Evolutionary conservation across 1,284 basidiomycete genomes (phyloP).

Genomic region (Filobasidium uniguttulatum): DNA sequence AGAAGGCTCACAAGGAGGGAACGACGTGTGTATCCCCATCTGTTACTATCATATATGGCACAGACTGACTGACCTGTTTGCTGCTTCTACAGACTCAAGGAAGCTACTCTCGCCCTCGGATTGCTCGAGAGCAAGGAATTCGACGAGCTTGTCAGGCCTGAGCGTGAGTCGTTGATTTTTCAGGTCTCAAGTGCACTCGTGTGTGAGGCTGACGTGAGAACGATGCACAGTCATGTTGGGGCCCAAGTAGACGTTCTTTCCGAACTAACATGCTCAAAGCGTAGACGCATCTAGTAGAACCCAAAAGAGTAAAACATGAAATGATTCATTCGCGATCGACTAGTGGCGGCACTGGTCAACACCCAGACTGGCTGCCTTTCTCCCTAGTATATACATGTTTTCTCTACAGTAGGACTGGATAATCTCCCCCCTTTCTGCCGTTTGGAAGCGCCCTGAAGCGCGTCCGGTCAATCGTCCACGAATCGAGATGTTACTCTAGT

Average conservation of each 20-base stretch:
- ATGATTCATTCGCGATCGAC: too few species aligned
- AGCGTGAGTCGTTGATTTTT: conserved; percentile 40
- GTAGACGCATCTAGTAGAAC: too few species aligned
- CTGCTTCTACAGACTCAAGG: conserved; percentile 49
- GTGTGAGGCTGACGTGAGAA: too few species aligned
- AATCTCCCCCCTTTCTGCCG: neutral
- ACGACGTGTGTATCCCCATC: conserved; percentile 48
- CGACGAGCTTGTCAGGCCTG: conserved; percentile 86
- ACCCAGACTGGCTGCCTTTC: too few species aligned
- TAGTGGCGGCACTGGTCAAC: too few species aligned
- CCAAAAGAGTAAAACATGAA: too few species aligned
- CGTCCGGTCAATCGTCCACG: too few species aligned
- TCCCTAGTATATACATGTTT: too few species aligned
- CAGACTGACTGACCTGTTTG: neutral
- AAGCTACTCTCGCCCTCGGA: conserved; percentile 77
- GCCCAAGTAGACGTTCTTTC: conserved; percentile 26
- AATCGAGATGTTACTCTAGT: too few species aligned
- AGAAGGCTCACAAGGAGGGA: conserved; percentile 98
- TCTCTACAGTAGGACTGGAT: too few species aligned
- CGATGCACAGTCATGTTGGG: conserved; percentile 36
- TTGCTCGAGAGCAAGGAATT: conserved; percentile 84
- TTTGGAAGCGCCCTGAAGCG: neutral
- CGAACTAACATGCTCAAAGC: neutral
- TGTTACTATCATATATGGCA: neutral
- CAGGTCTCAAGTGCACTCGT: neutral